Base-by-base conservation (phyloP, 2,329 filamentous ascomycete genomes). In the Fusarium neocosmosporiellum region DNA sequence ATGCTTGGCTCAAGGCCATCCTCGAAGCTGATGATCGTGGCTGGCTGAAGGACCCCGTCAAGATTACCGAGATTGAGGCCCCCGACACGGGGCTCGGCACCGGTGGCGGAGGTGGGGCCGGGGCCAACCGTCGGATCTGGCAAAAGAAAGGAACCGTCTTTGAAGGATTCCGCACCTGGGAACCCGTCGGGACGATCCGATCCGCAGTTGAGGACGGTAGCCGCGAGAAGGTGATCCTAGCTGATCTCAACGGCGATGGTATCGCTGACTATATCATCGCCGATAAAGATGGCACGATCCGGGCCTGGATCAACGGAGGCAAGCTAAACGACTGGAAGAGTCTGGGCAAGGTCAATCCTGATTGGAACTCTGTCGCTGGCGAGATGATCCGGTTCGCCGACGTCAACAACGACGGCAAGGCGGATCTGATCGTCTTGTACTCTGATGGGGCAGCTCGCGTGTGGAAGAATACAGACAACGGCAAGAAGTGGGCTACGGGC, bases 1-100 rank as follows among this genome's bases (percentile, higher is more conserved):
- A 67, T 24, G 70, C 70, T 13, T 73, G 70, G 70, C 14, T 70
- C 6, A 53, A 70, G 18, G 66, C 57, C 8, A 73, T 73, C 33
- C n/a, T 59, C 0, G 59, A 67, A 13, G 70, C 70, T 24, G 57
- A 70, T 11, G 41, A 41, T 36, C 72, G 43, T n/a, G 70, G 66
- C 7, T 73, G 66, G 63, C 6, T 73, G 53, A 57, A 73, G 59
- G 59, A 24, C 18, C 70, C 70, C 16, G 6, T 63, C 3, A n/a
- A n/a, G n/a, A n/a, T n/a, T n/a, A n/a, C n/a, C n/a, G n/a, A n/a
- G n/a, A n/a, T n/a, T n/a, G n/a, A n/a, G n/a, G n/a, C n/a, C n/a
- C n/a, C n/a, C n/a, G n/a, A n/a, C n/a, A n/a, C n/a, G n/a, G n/a
- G n/a, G n/a, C n/a, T n/a, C n/a, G n/a, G n/a, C n/a, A n/a, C n/a